phyloP scores from a whole-genome alignment of 805 yeast species.

The Groenewaldozyma tartarivorans region DNA sequence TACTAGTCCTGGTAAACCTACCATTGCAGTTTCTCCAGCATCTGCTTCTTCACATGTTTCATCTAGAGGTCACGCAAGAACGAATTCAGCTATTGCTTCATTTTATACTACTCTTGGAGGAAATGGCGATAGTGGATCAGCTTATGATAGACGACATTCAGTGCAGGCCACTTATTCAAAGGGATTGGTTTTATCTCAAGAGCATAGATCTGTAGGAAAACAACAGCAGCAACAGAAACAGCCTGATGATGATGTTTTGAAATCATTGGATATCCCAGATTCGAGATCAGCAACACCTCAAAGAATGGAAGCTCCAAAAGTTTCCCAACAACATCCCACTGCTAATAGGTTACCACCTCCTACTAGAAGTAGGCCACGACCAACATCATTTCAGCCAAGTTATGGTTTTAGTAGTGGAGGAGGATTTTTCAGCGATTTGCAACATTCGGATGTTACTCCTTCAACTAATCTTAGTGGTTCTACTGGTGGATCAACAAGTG shows the following conservation, averaged over 20 bases:
- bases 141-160: conserved; percentile 16
- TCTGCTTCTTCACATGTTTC: not conserved
- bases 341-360: conserved; percentile 11
- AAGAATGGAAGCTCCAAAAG: not conserved
- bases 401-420: not conserved
- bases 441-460: too few relatives aligned
- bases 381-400: conserved; percentile 29
- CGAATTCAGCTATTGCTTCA: conserved; percentile 3
- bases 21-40: conserved; percentile 1
- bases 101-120: not conserved
- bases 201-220: not conserved
- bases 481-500: not conserved
- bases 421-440: conserved; percentile 7
- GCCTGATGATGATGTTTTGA: conserved; percentile 13
- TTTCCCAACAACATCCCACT: conserved; percentile 2
- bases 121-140: not conserved
- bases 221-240: not conserved
- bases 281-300: conserved; percentile 2
- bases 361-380: conserved; percentile 26
- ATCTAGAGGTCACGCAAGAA: not conserved
- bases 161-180: conserved; percentile 18
- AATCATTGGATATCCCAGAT: conserved; percentile 16
- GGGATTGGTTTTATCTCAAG: conserved; percentile 7
- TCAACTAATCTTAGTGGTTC: not conserved
- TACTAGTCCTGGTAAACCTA: not conserved